Evolutionary conservation across 768 basidiomycete species (phyloP), one percentile per base, ranked within the genome.

Genomic region (Tubosaeta sp.): DNA sequence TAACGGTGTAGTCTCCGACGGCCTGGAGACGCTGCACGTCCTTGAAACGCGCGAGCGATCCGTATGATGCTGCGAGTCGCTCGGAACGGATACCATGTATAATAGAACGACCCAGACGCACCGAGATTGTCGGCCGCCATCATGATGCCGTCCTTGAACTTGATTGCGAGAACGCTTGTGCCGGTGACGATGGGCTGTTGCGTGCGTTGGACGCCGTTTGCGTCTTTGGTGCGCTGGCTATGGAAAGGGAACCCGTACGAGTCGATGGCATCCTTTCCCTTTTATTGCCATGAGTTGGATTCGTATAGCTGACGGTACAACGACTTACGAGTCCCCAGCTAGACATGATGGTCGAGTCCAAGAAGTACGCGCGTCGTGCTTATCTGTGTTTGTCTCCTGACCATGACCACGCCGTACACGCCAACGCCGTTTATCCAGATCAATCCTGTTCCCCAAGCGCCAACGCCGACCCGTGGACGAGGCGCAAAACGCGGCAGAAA

Each of bases 91-190:
- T 4, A 30, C 3, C 29, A n/a, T 32, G 27, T 1, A 13, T 8
- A 25, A 29, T 44, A 29, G 25, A 32, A 22, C 32, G 21, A 32
- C 18, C 29, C 8, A 51, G 46, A 68, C 80, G 49, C 55, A 94
- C 94, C 94, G 45, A 98, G 86, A 63, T 87, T 97, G 76, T 99
- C 96, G 32, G 96, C 94, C 27, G 96, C 94, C 78, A 99, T 84
- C 90, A 99, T 95, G 57, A 99, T 82, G 9, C 96, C 96, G 61
- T 91, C 93, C 70, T 94, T 93, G 79, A 80, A 98, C 71, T 90
- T 90, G 70, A 99, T 76, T 3, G 88, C 96, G 30, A 99, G 79
- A 6, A 99, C 93, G 50, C 87, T 90, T n/a, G 95, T 94, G 51
- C 95, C 96, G 0, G 95, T 98, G 9, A 97, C 92, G 53, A 98